A percentile compares a stretch with the other conserved stretches of the same genome.
These are phyloP conservation scores for Aspergillus cejpii DNA, from an alignment of 2,329 filamentous ascomycete species.

Conservation along the genomic window DNA sequence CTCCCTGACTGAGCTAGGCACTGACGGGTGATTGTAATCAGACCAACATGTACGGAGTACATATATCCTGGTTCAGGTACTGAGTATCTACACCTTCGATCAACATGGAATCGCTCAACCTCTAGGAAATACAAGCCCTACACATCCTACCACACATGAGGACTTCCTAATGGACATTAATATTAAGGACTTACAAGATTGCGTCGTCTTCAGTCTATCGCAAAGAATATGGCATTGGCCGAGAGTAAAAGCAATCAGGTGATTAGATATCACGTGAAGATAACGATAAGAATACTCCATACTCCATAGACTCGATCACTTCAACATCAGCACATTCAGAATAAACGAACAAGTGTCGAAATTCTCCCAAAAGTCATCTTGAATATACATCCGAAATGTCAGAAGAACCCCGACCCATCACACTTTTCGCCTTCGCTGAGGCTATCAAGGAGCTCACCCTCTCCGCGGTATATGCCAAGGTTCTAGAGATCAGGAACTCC, in stretches of 20 bases:
- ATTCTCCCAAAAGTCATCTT: not conserved
- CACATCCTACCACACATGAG: too few species aligned
- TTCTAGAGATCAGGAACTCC: constrained; percentile 54
- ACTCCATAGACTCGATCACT: not conserved
- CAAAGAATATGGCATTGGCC: not conserved
- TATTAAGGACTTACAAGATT: too few species aligned
- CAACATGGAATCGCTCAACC: too few species aligned
- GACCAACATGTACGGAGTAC: too few species aligned
- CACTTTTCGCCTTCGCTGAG: constrained; percentile 46
- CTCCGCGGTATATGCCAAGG: constrained; percentile 54
- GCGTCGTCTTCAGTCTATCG: too few species aligned
- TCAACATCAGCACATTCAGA: not conserved
- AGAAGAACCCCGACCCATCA: constrained; percentile 44
- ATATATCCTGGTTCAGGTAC: too few species aligned
- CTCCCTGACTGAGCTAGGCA: too few species aligned
- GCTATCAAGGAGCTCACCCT: constrained; percentile 54
- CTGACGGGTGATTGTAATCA: too few species aligned
- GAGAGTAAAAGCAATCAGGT: not conserved
- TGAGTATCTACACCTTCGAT: too few species aligned
- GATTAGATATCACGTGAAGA: constrained; percentile 13
- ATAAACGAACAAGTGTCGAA: not conserved
- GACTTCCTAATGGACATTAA: too few species aligned
- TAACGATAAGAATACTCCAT: constrained; percentile 7
- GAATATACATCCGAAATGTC: constrained; percentile 41
- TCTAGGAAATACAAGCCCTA: too few species aligned